phyloP scores from a whole-genome alignment of 1,139 yeast species.

The Meyerozyma sp. region DNA sequence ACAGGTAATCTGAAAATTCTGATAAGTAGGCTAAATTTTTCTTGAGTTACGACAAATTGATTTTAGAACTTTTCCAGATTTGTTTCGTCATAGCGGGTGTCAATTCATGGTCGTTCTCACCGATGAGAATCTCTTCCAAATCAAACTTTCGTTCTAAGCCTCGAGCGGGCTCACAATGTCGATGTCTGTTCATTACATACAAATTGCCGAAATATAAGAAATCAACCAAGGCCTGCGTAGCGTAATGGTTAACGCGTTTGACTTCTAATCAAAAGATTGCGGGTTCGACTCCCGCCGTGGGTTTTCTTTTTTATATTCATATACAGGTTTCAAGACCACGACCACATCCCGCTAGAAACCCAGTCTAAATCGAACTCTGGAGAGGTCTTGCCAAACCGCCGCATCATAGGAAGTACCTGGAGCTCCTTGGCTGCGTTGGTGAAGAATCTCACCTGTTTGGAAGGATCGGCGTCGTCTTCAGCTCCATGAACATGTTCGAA shows the following conservation, averaged over 20 bases:
- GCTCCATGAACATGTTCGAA: constrained; percentile 9
- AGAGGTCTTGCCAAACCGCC: constrained; percentile 24
- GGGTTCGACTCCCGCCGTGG: constrained; percentile 22
- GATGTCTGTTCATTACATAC: background rate
- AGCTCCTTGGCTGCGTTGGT: constrained; percentile 17
- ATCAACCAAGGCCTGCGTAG: constrained; percentile 1
- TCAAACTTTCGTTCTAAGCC: too few relatives aligned
- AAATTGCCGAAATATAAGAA: background rate
- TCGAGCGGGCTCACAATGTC: too few relatives aligned
- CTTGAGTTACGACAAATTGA: too few relatives aligned
- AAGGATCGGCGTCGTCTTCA: constrained; percentile 6
- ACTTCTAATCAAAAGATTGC: constrained; percentile 21
- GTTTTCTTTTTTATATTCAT: constrained; percentile 5
- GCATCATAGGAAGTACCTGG: constrained; percentile 30
- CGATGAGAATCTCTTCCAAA: too few relatives aligned
- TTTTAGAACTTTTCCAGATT: too few relatives aligned
- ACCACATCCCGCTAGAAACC: constrained; percentile 28
- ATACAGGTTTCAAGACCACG: constrained; percentile 13
- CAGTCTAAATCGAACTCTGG: constrained; percentile 34
- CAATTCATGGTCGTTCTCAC: too few relatives aligned
- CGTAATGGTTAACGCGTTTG: constrained; percentile 20
- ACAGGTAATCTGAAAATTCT: too few relatives aligned
- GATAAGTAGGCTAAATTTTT: too few relatives aligned
- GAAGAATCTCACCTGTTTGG: constrained; percentile 18
- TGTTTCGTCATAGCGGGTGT: too few relatives aligned